Evolutionary conservation across 306 rosid genomes (phyloP), one percentile per base, ranked within the genome.

Genomic region (Castanopsis chinensis): DNA sequence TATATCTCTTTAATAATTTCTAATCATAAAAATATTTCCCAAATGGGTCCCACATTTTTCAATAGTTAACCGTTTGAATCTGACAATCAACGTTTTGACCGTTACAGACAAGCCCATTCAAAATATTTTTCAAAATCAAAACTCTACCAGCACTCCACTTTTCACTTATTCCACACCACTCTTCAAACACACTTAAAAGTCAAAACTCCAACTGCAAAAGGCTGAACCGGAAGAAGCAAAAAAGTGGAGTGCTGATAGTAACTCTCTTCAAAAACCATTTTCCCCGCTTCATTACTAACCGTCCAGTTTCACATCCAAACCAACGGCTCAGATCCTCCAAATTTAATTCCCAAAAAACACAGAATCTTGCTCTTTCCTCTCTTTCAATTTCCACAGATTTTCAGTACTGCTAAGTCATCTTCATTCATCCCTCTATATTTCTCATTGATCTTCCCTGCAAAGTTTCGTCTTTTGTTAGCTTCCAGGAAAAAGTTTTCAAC

Each of bases 11-110:
- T 82, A 82, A 82, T 72, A n/a, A 58, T 78, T 67, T 79, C 78
- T 65, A 75, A 41, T 72, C 25, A 8, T 21, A 19, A 51, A 57
- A n/a, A 15, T 72, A 11, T 68, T 52, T 23, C 12, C 60, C n/a
- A 23, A 85, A 0, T 25, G 75, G 90, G 25, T 72, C 88, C 85
- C 88, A 80, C 73, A 35, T 27, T 11, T 58, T 80, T 54, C 56
- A 49, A 32, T 60, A 85, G 58, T 75, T 53, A 74, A 60, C 83
- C 88, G 90, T 84, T 86, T 52, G 55, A 51, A 10, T 21, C 82
- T 91, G 86, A 80, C 84, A 74, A 35, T 27, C 84, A 71, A 27
- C 28, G 79, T 72, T 74, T 83, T 80, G 96, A 93, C 97, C 97
- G 97, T 91, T 93, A 67, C 77, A 6, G 19, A 43, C 59, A 60